phyloP scores from a whole-genome alignment of 108 stramenopile genomes.

The Cylindrotheca fusiformis region DNA sequence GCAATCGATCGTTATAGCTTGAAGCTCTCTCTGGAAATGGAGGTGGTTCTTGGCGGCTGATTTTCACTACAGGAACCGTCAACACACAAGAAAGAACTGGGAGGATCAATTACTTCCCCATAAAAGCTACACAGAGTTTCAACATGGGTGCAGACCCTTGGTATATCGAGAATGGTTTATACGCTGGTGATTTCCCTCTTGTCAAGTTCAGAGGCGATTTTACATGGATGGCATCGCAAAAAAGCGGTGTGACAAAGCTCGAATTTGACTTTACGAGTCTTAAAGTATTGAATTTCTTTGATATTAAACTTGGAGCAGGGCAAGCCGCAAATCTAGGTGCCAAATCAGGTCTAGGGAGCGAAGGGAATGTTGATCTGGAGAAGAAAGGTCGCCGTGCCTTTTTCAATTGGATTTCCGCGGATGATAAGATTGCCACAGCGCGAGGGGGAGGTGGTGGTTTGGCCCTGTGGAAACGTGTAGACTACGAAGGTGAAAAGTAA shows the following conservation, averaged over 20 bases:
- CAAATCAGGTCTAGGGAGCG: conserved; percentile 70
- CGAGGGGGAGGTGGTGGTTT: conserved; percentile 91
- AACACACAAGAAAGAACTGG: conserved; percentile 72
- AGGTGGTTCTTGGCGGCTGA: conserved; percentile 68
- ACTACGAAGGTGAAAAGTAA: conserved; percentile 16
- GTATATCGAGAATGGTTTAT: conserved; percentile 85
- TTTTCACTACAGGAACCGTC: conserved; percentile 91
- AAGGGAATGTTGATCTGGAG: conserved; percentile 75
- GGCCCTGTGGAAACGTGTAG: conserved; percentile 85
- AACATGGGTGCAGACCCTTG: conserved; percentile 49
- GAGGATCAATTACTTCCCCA: conserved; percentile 87
- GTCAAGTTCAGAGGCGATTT: conserved; percentile 85
- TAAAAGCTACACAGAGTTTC: conserved; percentile 85
- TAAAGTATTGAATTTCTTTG: conserved; percentile 33
- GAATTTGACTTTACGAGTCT: conserved; percentile 86
- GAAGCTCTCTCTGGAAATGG: conserved; percentile 21
- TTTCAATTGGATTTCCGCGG: conserved; percentile 92
- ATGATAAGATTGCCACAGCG: conserved; percentile 87
- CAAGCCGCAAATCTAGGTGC: conserved; percentile 67
- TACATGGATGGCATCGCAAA: conserved; percentile 38
- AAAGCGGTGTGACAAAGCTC: conserved; percentile 52
- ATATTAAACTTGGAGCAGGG: conserved; percentile 26
- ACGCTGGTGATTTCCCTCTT: conserved; percentile 67
- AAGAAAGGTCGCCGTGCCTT: conserved; percentile 66
- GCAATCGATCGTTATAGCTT: no score